Percentiles rank a stretch among this genome's conserved stretches.
These are phyloP conservation scores for slime mould (Dictyostelium discoideum) DNA, from an alignment of 78 protist genomes.

Conservation along the genomic window DNA sequence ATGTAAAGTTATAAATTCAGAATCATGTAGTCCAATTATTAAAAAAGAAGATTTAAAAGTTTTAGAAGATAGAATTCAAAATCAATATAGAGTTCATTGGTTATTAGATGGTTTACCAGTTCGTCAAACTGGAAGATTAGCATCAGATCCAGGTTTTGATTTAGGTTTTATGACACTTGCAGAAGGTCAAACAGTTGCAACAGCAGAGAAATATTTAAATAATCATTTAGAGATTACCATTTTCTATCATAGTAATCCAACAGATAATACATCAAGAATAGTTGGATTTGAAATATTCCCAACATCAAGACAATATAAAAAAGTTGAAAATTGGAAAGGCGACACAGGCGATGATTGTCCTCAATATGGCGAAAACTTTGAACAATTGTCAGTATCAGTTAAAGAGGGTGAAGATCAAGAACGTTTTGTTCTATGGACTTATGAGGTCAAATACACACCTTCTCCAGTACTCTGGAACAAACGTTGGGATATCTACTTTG, in stretches of 20 bases:
- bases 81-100: constrained; percentile 26
- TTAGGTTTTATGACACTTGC: constrained; percentile 7
- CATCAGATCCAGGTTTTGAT: constrained; percentile 50
- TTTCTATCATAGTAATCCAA: constrained; percentile 49
- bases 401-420: constrained; percentile 3
- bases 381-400: background rate
- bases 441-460: constrained; percentile 86
- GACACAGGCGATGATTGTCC: background rate
- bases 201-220: constrained; percentile 29
- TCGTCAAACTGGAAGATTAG: background rate
- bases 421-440: constrained; percentile 83
- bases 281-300: constrained; percentile 91
- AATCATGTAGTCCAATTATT: constrained; percentile 7
- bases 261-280: constrained; percentile 39
- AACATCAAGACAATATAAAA: constrained; percentile 22
- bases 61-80: constrained; percentile 15
- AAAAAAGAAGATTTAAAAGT: background rate
- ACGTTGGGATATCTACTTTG: constrained; percentile 97
- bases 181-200: background rate
- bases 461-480: constrained; percentile 91
- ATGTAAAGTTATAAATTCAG: background rate
- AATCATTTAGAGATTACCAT: constrained; percentile 88
- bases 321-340: background rate
- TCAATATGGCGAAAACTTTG: background rate
- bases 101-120: constrained; percentile 80